phyloP scores from a whole-genome alignment of 1,139 yeast species.

The Hemisphaericaspora xylofermentans region DNA sequence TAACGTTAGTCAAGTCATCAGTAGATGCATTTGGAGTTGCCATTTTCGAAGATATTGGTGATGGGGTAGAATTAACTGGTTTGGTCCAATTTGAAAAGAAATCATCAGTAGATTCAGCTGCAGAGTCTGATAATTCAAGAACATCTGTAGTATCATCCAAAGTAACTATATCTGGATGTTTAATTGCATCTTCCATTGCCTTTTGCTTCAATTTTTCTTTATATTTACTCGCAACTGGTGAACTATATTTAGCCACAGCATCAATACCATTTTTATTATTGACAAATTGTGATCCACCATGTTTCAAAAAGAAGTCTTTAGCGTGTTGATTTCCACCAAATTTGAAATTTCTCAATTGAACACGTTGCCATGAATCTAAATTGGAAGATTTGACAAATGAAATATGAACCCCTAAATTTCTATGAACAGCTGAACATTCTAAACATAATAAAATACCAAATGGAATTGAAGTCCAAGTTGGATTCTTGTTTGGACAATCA shows the following conservation, averaged over 20 bases:
- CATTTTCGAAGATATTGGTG: constrained; percentile 52
- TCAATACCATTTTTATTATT: constrained; percentile 46
- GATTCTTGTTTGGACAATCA: constrained; percentile 51
- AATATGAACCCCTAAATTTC: constrained; percentile 51
- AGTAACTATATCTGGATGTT: constrained; percentile 66
- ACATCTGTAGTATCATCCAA: constrained; percentile 54
- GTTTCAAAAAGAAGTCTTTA: constrained; percentile 74
- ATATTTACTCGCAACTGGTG: constrained; percentile 75
- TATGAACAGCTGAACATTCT: constrained; percentile 50
- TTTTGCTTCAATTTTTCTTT: constrained; percentile 73
- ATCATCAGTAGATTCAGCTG: constrained; percentile 62
- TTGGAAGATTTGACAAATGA: constrained; percentile 81
- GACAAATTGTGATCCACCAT: constrained; percentile 78
- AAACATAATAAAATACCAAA: constrained; percentile 49
- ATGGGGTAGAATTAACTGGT: constrained; percentile 57
- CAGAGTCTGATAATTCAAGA: constrained; percentile 32
- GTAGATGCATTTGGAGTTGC: constrained; percentile 47
- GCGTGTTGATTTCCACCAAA: constrained; percentile 91
- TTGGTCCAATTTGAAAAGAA: constrained; percentile 92
- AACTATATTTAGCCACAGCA: constrained; percentile 76
- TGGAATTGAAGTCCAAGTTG: constrained; percentile 54
- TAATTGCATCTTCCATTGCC: constrained; percentile 62
- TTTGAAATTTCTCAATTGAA: constrained; percentile 85
- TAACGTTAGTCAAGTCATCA: constrained; percentile 27
- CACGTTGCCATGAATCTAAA: constrained; percentile 86